Evolutionary conservation across 1,284 basidiomycete genomes (phyloP).

Genomic region (Ustilago crameri): DNA sequence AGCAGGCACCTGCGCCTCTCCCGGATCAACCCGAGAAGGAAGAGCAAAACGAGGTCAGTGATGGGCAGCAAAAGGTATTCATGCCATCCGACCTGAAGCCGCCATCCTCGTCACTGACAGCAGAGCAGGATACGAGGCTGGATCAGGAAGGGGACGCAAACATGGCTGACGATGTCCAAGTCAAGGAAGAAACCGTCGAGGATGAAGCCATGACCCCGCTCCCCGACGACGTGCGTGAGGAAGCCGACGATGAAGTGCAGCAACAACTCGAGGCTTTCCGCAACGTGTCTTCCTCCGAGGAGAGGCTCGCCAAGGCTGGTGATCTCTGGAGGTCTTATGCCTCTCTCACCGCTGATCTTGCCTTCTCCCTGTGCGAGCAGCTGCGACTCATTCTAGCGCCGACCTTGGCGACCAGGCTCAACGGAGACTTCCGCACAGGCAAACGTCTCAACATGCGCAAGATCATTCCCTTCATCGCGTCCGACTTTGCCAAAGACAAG

Average conservation of each 20-base stretch:
- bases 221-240: constrained; percentile 53
- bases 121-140: constrained; percentile 36
- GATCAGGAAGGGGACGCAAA: constrained; percentile 41
- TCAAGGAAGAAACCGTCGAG: constrained; percentile 69
- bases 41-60: constrained; percentile 58
- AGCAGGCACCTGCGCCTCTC: constrained; percentile 35
- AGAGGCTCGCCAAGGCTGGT: constrained; percentile 75
- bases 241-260: constrained; percentile 61
- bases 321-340: constrained; percentile 91
- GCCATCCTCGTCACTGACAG: constrained; percentile 14
- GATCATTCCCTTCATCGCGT: constrained; percentile 97
- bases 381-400: constrained; percentile 96
- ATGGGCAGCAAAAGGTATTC: constrained; percentile 55
- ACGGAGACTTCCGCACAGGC: constrained; percentile 97
- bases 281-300: constrained; percentile 74
- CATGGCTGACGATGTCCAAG: constrained; percentile 72
- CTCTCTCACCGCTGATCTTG: constrained; percentile 87
- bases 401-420: constrained; percentile 90
- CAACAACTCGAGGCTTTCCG: constrained; percentile 71
- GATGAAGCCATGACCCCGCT: constrained; percentile 56
- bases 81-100: constrained; percentile 57
- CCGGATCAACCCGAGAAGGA: constrained; percentile 63
- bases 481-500: constrained; percentile 99
- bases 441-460: constrained; percentile 99
- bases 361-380: constrained; percentile 83